Conservation (phyloP, 257 asterid species). For the Handroanthus guayacan region DNA sequence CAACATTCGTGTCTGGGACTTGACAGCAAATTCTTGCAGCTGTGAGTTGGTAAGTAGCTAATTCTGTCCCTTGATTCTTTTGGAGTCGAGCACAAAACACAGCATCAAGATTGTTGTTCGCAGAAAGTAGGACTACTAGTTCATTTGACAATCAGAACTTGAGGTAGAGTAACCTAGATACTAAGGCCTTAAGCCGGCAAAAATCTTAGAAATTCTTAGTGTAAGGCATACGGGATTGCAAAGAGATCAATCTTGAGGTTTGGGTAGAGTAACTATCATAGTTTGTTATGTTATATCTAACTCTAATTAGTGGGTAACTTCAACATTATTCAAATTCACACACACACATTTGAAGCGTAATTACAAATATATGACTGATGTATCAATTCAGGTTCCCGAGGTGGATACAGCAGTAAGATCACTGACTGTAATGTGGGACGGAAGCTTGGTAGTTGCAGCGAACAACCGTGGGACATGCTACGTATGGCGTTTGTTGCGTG, state of each 20-base stretch:
- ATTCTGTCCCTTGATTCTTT: neutral
- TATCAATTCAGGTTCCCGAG: constrained; percentile 78
- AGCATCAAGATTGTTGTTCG: neutral
- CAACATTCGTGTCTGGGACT: constrained; percentile 98
- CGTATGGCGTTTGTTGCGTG: constrained; percentile 90
- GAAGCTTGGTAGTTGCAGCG: constrained; percentile 97
- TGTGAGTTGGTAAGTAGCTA: constrained; percentile 79
- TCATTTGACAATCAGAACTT: too few species aligned
- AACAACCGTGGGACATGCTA: constrained; percentile 93
- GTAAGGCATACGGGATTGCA: too few species aligned
- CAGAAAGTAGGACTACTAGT: neutral
- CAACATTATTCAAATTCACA: neutral
- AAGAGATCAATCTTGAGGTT: too few species aligned
- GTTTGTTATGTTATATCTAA: neutral
- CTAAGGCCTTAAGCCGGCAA: too few species aligned
- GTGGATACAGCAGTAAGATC: constrained; percentile 96
- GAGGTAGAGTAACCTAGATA: too few species aligned
- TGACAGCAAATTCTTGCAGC: constrained; percentile 98
- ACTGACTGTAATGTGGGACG: constrained; percentile 98
- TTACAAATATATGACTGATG: neutral
- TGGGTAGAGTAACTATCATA: too few species aligned
- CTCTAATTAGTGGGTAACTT: neutral
- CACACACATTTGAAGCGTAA: neutral
- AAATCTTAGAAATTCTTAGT: too few species aligned
- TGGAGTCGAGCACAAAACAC: neutral